A percentile compares a stretch with the other conserved stretches of the same genome.
These are phyloP conservation scores for Spongiforma sp. DNA, from an alignment of 1,284 basidiomycete genomes.

Conservation along the genomic window DNA sequence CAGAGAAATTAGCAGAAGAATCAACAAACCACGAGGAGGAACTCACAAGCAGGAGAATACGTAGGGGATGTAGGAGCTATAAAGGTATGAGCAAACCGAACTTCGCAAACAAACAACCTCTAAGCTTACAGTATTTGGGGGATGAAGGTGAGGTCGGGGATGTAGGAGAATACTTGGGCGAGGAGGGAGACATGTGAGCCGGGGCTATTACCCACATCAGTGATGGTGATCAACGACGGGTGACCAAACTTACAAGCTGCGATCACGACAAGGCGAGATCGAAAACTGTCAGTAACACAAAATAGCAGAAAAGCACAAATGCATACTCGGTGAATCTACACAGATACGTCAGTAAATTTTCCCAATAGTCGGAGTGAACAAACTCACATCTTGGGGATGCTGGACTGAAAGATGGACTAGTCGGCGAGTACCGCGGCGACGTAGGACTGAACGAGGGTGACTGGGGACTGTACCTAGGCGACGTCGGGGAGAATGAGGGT, in stretches of 20 bases:
- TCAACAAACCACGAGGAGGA: not conserved
- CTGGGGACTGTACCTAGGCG: conserved; percentile 80
- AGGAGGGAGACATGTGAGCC: conserved; percentile 81
- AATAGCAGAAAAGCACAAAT: conserved; percentile 13
- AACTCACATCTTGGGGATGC: conserved; percentile 81
- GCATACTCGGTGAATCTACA: conserved; percentile 82
- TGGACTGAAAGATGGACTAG: conserved; percentile 88
- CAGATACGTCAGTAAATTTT: conserved; percentile 33
- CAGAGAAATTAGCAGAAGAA: conserved; percentile 26
- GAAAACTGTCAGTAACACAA: conserved; percentile 21
- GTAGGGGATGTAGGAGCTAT: conserved; percentile 82
- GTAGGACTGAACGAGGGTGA: conserved; percentile 88
- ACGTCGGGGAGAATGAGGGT: conserved; percentile 87
- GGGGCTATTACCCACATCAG: conserved; percentile 54
- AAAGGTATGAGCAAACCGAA: conserved; percentile 22
- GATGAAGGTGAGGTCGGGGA: conserved; percentile 85
- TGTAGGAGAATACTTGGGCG: conserved; percentile 86
- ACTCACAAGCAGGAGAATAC: conserved; percentile 84
- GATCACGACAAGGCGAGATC: conserved; percentile 19
- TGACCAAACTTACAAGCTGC: conserved; percentile 60
- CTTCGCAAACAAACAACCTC: not conserved
- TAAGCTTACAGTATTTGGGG: conserved; percentile 84
- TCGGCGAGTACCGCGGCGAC: conserved; percentile 84
- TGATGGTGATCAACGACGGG: conserved; percentile 6
- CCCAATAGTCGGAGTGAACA: conserved; percentile 10